These are phyloP conservation scores for Metschnikowia cubensis DNA, from an alignment of 805 yeast species.

Conservation along the genomic window DNA sequence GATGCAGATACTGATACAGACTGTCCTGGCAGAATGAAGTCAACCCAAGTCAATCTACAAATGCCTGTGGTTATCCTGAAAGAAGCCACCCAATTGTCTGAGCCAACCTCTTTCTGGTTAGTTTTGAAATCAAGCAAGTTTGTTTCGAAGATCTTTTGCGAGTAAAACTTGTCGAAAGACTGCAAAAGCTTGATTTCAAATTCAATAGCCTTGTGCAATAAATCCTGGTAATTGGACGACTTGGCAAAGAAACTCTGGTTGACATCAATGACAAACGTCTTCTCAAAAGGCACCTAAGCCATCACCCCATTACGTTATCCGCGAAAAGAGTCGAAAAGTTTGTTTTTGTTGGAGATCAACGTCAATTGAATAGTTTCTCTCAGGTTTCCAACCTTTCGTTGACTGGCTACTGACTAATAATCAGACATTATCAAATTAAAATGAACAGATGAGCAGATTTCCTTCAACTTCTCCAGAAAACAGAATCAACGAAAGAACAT, in stretches of 20 bases:
- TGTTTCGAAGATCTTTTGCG: constrained; percentile 47
- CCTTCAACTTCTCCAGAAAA: too few relatives aligned
- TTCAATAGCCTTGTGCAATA: constrained; percentile 49
- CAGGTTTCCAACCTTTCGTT: constrained; percentile 62
- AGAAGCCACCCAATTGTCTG: constrained; percentile 75
- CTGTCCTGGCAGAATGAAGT: constrained; percentile 55
- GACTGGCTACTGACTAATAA: too few relatives aligned
- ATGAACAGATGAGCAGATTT: too few relatives aligned
- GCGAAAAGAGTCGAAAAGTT: constrained; percentile 58
- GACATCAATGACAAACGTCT: constrained; percentile 16
- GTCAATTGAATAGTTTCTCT: constrained; percentile 68
- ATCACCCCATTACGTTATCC: too few relatives aligned
- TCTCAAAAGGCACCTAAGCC: constrained; percentile 54
- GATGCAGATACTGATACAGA: too few relatives aligned
- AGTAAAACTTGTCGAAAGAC: constrained; percentile 57
- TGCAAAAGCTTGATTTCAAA: constrained; percentile 50
- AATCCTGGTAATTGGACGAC: constrained; percentile 42
- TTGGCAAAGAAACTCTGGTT: constrained; percentile 33
- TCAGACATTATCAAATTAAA: too few relatives aligned
- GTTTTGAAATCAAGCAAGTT: constrained; percentile 39
- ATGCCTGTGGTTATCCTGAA: constrained; percentile 72
- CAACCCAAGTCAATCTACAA: constrained; percentile 52
- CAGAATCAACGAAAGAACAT: constrained; percentile 54
- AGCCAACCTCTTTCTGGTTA: constrained; percentile 73
- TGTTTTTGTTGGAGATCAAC: constrained; percentile 73